Evolutionary conservation across 148 eudicot genomes (phyloP), one percentile per base, ranked within the genome.

Genomic region (Dianthus caryophyllus): DNA sequence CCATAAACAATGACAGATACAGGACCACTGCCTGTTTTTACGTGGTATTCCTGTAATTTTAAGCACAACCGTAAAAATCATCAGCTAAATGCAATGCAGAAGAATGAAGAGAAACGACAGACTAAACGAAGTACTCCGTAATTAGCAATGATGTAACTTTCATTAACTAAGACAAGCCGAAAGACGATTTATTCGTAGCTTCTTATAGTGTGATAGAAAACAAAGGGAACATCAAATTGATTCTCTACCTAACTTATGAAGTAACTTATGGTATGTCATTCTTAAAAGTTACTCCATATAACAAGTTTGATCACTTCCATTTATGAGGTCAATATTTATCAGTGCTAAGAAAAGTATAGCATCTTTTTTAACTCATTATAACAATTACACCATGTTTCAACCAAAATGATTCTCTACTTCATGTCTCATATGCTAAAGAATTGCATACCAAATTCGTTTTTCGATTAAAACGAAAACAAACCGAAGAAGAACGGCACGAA

Each of bases 1-100:
- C 99, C 99, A 77, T 86, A 95, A 63, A 95, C 96, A 71, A 88
- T 86, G 79, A 95, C 96, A 78, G 96, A 88, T 47, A 90, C 86
- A 72, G 89, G 77, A 67, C 99, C 97, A 49, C 58, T 46, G 61
- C 85, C 84, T 47, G 99, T 95, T 64, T 77, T 74, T 71, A 95
- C 82, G 61, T 76, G 82, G 78, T 90, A 92, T 74, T 95, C 97
- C 99, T 95, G 96, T 55, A 69, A 58, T 61, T 55, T 47, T 54
- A 17, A 67, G 8, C 6, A 41, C 25, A 65, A 54, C 50, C n/a
- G 16, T 56, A 49, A 21, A 24, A 6, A 64, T 64, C 61, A 74
- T 26, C 13, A 8, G 26, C 44, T 39, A 25, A 38, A 17, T 36
- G 21, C 58, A 22, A 16, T 31, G 26, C 17, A 68, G 60, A 59